These are phyloP conservation scores for Leishmania gerbilli DNA, from an alignment of 208 protist species.

Conservation along the genomic window DNA sequence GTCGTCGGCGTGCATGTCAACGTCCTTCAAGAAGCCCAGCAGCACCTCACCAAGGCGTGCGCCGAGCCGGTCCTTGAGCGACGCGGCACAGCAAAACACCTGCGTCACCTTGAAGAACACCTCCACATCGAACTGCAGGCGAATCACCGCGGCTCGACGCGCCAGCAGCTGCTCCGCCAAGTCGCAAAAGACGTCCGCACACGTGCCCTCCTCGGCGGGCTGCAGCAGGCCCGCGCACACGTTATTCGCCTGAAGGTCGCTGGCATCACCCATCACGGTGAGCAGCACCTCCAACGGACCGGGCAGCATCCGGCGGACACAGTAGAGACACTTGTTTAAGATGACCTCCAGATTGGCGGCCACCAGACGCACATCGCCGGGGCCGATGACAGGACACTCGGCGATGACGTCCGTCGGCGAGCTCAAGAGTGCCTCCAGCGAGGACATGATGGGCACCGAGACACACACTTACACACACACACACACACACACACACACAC, in stretches of 20 bases:
- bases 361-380: constrained; percentile 40
- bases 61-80: constrained; percentile 67
- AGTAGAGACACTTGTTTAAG: constrained; percentile 72
- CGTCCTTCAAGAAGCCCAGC: constrained; percentile 56
- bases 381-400: constrained; percentile 33
- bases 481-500: background rate
- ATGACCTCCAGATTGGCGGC: constrained; percentile 51
- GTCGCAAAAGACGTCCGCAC: constrained; percentile 44
- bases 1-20: constrained; percentile 59
- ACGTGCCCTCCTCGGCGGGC: constrained; percentile 42
- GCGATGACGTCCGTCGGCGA: constrained; percentile 51
- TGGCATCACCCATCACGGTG: constrained; percentile 41
- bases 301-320: constrained; percentile 44
- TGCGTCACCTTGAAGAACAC: constrained; percentile 69
- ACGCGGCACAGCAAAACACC: constrained; percentile 40
- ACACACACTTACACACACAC: background rate
- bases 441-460: constrained; percentile 32
- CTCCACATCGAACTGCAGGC: constrained; percentile 56
- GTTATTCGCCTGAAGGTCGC: constrained; percentile 27
- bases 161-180: constrained; percentile 48
- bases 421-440: constrained; percentile 47
- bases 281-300: constrained; percentile 60
- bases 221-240: constrained; percentile 38
- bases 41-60: constrained; percentile 39
- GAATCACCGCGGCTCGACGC: constrained; percentile 36